These are phyloP conservation scores for Hypomyces perniciosus DNA, from an alignment of 2,329 filamentous ascomycete genomes.

Conservation along the genomic window DNA sequence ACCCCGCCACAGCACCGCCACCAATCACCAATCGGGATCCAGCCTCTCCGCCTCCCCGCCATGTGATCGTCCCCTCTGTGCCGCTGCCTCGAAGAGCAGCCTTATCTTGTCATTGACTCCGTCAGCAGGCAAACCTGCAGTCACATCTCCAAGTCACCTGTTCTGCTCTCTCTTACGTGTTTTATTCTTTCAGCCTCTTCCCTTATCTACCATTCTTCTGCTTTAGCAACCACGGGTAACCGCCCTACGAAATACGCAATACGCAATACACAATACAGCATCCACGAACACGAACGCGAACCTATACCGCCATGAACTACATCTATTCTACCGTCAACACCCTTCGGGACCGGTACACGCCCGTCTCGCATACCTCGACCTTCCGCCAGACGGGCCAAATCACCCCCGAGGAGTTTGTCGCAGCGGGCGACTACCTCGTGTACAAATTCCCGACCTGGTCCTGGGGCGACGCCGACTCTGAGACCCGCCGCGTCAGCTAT, in stretches of 20 bases:
- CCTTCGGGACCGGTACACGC: slow-evolving; percentile 85
- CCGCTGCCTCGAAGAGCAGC: slow-evolving; percentile 4
- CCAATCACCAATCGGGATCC: slow-evolving; percentile 7
- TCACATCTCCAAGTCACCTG: neutral
- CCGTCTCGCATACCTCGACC: slow-evolving; percentile 82
- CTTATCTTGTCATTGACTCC: slow-evolving; percentile 12
- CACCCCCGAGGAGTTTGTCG: slow-evolving; percentile 93
- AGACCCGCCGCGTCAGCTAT: slow-evolving; percentile 69
- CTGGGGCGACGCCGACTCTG: slow-evolving; percentile 85
- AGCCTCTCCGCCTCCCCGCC: slow-evolving; percentile 17
- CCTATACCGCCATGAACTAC: slow-evolving; percentile 63
- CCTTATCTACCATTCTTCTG: neutral
- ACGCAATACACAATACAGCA: neutral
- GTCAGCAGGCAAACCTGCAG: slow-evolving; percentile 10
- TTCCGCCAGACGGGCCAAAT: slow-evolving; percentile 93
- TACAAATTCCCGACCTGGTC: slow-evolving; percentile 99
- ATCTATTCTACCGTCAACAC: slow-evolving; percentile 89
- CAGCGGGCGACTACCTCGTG: slow-evolving; percentile 93
- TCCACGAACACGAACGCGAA: neutral
- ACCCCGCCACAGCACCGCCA: slow-evolving; percentile 13
- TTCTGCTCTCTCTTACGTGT: neutral
- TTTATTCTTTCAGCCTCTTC: neutral
- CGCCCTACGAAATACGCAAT: neutral
- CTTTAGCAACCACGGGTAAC: neutral
- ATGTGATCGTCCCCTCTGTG: slow-evolving; percentile 25